Evolutionary conservation across 768 basidiomycete genomes (phyloP), one percentile per base, ranked within the genome.

Genomic region (Panellus pusillus): DNA sequence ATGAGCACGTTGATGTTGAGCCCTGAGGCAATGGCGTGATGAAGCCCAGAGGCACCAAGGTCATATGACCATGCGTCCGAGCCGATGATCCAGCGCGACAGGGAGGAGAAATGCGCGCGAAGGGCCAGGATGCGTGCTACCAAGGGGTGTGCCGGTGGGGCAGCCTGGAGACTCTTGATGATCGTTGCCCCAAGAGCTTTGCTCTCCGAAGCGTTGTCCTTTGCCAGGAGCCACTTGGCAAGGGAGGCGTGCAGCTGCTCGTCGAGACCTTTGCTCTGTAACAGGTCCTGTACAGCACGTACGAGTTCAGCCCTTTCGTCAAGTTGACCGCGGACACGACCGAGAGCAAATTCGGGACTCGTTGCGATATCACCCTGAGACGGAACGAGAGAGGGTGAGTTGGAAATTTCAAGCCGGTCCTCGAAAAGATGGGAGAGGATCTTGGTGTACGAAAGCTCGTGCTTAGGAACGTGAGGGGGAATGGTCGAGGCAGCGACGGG

Each of bases 31-130:
- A 98, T 89, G 63, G 87, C 86, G 62, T 98, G 97, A 68, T 99
- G 96, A 36, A 99, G 76, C 44, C 96, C 97, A 2, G 93, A 96
- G 2, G 93, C 84, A 38, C 96, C 97, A 38, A 98, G 83, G 70
- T 98, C 97, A 68, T 97, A 93, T 0, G 95, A 89, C 97, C 97
- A 98, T 0, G 92, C 90, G 67, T 99, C 97, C 17, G 95, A 98
- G 17, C 96, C 94, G 62, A 99, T 89, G 70, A 99, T 98, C 97
- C 97, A 99, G 54, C 91, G 79, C 7, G 91, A 93, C 35, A 76
- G 76, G 8, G 84, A 74, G 38, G 81, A 73, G 61, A 97, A 82
- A 61, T 86, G 81, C 17, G 80, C 70, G 37, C 78, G 78, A 11
- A 89, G 73, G 14, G 78, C 64, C 35, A 92, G 77, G 41, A 91